phyloP scores from a whole-genome alignment of 2,329 filamentous ascomycete species.

The Niveomyces coronatus region DNA sequence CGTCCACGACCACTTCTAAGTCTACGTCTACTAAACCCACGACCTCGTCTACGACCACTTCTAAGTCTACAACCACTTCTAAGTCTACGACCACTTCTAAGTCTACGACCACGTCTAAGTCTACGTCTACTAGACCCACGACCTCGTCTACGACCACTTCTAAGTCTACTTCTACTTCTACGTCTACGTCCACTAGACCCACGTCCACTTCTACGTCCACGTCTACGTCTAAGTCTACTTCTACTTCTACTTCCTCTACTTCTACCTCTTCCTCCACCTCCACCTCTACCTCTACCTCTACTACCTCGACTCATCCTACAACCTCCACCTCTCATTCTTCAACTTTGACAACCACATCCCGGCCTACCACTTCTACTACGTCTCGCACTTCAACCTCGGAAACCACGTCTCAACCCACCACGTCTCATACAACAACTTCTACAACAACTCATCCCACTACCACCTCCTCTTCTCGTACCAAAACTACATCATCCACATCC shows the following conservation, averaged over 20 bases:
- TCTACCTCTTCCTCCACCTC: background rate
- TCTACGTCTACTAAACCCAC: background rate
- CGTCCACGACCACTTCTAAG: background rate
- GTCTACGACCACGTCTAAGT: background rate
- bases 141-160: background rate
- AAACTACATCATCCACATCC: background rate
- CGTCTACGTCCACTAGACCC: background rate
- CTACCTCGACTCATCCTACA: background rate
- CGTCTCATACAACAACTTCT: background rate
- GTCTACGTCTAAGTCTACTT: background rate
- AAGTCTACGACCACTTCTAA: background rate
- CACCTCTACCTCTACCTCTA: background rate
- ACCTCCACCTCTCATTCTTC: background rate
- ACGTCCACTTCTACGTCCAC: background rate
- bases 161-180: background rate
- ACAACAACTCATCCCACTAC: background rate
- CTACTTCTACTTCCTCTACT: background rate
- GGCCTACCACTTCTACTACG: background rate
- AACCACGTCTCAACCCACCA: background rate
- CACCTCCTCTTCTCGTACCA: background rate
- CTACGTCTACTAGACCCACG: background rate
- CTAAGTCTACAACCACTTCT: background rate
- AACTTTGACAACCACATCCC: background rate
- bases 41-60: background rate
- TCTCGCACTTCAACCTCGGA: background rate